A percentile compares a stretch with the other conserved stretches of the same genome.
phyloP scores from a whole-genome alignment of 495 filamentous ascomycete species.

The Aspergillus carlsbadensis region DNA sequence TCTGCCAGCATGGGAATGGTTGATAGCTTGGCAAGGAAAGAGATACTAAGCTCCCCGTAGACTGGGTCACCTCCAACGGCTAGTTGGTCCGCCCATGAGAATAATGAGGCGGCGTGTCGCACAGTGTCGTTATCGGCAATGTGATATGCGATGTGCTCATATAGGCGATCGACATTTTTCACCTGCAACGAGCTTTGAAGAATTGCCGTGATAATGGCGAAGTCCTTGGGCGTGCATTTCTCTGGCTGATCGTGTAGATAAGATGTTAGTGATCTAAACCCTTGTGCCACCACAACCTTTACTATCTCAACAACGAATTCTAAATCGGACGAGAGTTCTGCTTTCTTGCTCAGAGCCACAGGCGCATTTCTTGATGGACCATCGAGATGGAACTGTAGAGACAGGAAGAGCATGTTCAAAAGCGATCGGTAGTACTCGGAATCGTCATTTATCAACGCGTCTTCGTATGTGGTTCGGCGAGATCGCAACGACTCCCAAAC shows the following conservation, averaged over 20 bases:
- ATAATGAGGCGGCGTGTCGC: conserved; percentile 82
- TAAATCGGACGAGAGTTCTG: conserved; percentile 40
- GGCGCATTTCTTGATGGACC: conserved; percentile 23
- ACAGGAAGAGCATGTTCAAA: conserved; percentile 80
- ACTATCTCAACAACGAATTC: conserved; percentile 69
- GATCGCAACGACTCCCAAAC: conserved; percentile 67
- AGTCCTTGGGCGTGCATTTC: conserved; percentile 62
- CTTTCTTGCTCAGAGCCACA: conserved; percentile 38
- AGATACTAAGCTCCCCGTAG: conserved; percentile 84
- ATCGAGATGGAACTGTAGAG: conserved; percentile 62
- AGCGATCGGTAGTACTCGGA: conserved; percentile 77
- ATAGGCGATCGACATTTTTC: conserved; percentile 43
- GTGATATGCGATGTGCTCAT: conserved; percentile 63
- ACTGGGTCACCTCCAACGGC: conserved; percentile 78
- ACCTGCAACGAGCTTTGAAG: conserved; percentile 78
- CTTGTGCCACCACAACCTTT: conserved; percentile 72
- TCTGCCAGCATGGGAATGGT: conserved; percentile 80
- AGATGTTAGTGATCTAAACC: conserved; percentile 73
- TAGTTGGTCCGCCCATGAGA: conserved; percentile 87
- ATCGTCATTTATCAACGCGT: conserved; percentile 56
- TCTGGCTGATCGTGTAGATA: conserved; percentile 64
- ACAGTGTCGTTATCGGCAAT: conserved; percentile 62
- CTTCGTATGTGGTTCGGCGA: conserved; percentile 64
- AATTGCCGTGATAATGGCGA: conserved; percentile 85
- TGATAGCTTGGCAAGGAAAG: conserved; percentile 86